Conservation (phyloP, 1,284 basidiomycete species). For the Porogramme epimiltina region DNA sequence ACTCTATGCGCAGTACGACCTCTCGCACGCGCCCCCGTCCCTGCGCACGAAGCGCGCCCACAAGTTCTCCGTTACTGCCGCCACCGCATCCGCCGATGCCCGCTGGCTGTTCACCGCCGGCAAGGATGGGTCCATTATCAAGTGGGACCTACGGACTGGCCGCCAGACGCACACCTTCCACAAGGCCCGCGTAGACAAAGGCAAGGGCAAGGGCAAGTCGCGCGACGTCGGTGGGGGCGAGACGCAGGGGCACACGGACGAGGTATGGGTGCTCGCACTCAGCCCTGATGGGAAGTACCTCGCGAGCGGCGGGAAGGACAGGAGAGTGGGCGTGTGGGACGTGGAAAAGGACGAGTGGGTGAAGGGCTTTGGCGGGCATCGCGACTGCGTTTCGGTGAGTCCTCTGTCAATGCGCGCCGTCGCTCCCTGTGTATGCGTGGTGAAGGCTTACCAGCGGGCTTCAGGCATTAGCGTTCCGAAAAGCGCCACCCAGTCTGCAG, state of each 20-base stretch:
- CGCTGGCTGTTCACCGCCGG: constrained; percentile 78
- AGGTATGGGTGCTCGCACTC: constrained; percentile 82
- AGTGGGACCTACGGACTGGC: constrained; percentile 74
- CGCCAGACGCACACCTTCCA: constrained; percentile 59
- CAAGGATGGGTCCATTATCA: constrained; percentile 85
- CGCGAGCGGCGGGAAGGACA: constrained; percentile 87
- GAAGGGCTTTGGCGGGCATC: constrained; percentile 81
- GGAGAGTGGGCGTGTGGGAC: constrained; percentile 84
- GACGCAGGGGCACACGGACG: constrained; percentile 81
- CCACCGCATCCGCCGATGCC: constrained; percentile 70
- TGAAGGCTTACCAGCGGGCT: constrained; percentile 12
- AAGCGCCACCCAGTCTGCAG: constrained; percentile 57
- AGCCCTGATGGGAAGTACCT: constrained; percentile 86
- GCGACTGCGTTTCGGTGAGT: constrained; percentile 82
- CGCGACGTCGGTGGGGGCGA: constrained; percentile 47
- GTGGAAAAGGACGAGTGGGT: constrained; percentile 73
- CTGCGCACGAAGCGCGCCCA: constrained; percentile 72
- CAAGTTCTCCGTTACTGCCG: constrained; percentile 75
- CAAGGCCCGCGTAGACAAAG: constrained; percentile 53
- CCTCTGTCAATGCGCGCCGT: constrained; percentile 15
- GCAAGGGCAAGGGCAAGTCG: constrained; percentile 59
- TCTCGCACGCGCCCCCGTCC: constrained; percentile 41
- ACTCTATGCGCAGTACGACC: constrained; percentile 42
- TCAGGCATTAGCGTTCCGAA: constrained; percentile 80
- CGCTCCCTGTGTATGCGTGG: not conserved